phyloP scores from a whole-genome alignment of 2,329 filamentous ascomycete species.

The Paramyrothecium roridum region DNA sequence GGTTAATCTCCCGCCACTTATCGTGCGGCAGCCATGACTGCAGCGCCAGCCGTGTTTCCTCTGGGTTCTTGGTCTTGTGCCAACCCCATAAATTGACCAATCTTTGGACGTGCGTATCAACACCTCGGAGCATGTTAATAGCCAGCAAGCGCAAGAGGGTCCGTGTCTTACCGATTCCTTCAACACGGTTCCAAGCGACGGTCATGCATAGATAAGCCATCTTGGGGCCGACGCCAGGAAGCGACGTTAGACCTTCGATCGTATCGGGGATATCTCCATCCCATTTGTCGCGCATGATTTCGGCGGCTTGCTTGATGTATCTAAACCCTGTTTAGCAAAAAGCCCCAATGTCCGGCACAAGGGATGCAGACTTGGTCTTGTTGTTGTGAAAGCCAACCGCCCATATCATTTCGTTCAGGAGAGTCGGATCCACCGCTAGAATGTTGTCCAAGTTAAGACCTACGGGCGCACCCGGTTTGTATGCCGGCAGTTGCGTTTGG shows the following conservation, averaged over 20 bases:
- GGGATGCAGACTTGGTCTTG: constrained; percentile 63
- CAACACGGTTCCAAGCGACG: constrained; percentile 60
- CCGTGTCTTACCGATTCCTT: constrained; percentile 55
- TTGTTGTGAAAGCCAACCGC: constrained; percentile 93
- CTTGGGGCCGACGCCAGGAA: constrained; percentile 89
- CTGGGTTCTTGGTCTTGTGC: constrained; percentile 77
- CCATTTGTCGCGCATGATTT: constrained; percentile 68
- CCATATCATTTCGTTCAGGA: constrained; percentile 71
- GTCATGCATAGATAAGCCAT: constrained; percentile 90
- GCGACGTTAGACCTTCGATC: constrained; percentile 68
- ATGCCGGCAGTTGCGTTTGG: constrained; percentile 66
- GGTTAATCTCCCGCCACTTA: constrained; percentile 90
- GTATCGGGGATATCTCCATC: constrained; percentile 76
- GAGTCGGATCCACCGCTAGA: constrained; percentile 63
- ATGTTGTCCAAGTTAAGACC: constrained; percentile 75
- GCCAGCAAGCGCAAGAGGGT: no score
- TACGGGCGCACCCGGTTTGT: constrained; percentile 35
- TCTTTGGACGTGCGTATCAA: constrained; percentile 92
- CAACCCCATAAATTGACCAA: constrained; percentile 95
- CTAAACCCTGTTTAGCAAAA: constrained; percentile 22
- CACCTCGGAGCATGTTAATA: constrained; percentile 47
- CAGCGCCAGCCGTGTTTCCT: constrained; percentile 73
- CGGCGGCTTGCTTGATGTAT: constrained; percentile 70
- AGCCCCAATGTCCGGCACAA: background rate
- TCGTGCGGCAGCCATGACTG: constrained; percentile 82